Evolutionary conservation across 2,329 filamentous ascomycete genomes (phyloP).

Genomic region (Blastomyces silverae): DNA sequence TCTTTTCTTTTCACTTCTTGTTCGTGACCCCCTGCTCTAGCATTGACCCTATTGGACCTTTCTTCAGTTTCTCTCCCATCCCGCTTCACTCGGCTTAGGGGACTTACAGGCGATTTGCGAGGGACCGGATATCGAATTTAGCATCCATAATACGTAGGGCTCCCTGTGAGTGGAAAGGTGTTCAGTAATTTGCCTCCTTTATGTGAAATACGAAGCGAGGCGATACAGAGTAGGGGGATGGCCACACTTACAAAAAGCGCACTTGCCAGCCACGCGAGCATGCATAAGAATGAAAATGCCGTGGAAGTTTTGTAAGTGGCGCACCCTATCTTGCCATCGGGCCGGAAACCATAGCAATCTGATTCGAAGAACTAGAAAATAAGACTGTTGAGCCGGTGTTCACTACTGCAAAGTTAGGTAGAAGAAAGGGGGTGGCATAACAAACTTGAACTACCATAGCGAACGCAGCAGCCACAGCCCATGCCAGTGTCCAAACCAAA

Average conservation of each 20-base stretch:
- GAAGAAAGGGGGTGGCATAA: not conserved
- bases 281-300: constrained; percentile 9
- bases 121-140: constrained; percentile 3
- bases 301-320: constrained; percentile 9
- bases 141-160: constrained; percentile 5
- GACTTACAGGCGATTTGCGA: constrained; percentile 10
- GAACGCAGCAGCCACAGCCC: constrained; percentile 9
- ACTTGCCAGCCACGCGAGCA: constrained; percentile 12
- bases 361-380: constrained; percentile 12
- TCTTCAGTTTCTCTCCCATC: not conserved
- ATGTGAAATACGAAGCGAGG: not conserved
- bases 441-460: constrained; percentile 10
- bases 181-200: not conserved
- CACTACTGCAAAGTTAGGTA: not conserved
- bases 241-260: constrained; percentile 9
- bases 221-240: not conserved
- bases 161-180: not conserved
- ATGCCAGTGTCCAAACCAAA: constrained; percentile 10
- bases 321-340: constrained; percentile 9
- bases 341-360: constrained; percentile 11
- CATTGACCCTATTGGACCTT: not conserved
- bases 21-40: not conserved
- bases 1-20: not conserved
- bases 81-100: not conserved
- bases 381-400: not conserved